Conservation (phyloP, 1,284 basidiomycete species). For the Pseudozyma sp. region DNA sequence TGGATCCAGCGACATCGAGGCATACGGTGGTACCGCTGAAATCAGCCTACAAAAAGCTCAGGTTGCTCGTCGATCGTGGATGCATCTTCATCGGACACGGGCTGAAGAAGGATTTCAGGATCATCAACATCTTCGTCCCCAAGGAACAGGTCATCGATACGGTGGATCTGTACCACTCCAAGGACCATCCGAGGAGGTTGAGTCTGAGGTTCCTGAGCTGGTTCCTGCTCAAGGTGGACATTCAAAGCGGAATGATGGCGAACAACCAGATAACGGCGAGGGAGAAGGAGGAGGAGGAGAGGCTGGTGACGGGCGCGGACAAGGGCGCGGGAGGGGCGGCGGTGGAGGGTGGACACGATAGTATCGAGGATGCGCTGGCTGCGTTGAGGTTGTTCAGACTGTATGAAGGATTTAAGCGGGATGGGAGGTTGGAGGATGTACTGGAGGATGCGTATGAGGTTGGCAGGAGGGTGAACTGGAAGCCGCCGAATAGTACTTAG, state of each 20-base stretch:
- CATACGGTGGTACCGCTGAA: constrained; percentile 94
- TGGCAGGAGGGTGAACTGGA: constrained; percentile 69
- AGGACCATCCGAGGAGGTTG: constrained; percentile 83
- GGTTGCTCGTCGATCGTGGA: constrained; percentile 89
- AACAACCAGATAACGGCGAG: constrained; percentile 43
- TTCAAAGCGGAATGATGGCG: constrained; percentile 78
- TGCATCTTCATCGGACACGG: constrained; percentile 99
- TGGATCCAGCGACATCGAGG: constrained; percentile 84
- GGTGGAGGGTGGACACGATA: constrained; percentile 78
- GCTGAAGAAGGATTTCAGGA: constrained; percentile 98
- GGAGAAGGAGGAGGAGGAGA: constrained; percentile 10
- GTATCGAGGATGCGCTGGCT: constrained; percentile 88
- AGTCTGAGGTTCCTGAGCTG: constrained; percentile 94
- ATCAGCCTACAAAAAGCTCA: constrained; percentile 96
- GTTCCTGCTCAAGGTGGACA: constrained; percentile 89
- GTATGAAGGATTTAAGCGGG: constrained; percentile 81
- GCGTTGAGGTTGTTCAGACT: constrained; percentile 88
- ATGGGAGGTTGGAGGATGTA: constrained; percentile 84
- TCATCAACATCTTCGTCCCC: constrained; percentile 97
- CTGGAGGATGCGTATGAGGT: constrained; percentile 78
- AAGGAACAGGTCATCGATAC: constrained; percentile 96
- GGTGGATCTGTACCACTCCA: constrained; percentile 90
- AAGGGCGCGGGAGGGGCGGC: constrained; percentile 30
- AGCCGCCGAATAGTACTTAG: constrained; percentile 33
- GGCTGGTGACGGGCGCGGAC: constrained; percentile 8